Percentiles rank a stretch among this genome's conserved stretches.
Conservation (phyloP, 441 rosid species). For the Macaranga tanarius region DNA sequence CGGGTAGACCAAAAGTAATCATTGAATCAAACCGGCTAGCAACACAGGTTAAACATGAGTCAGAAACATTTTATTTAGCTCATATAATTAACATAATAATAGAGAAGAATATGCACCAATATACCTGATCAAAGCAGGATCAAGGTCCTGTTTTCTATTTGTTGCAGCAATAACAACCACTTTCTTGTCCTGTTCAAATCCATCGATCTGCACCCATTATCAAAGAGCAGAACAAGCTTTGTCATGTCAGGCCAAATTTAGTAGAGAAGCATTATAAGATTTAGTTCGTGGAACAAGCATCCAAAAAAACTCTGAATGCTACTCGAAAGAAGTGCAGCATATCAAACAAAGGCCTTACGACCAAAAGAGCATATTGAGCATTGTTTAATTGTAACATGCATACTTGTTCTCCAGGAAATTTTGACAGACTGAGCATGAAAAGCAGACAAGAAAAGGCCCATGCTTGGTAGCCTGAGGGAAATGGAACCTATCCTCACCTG, state of each 20-base stretch:
- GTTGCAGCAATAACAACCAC: slow-evolving; percentile 92
- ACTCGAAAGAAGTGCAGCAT: background rate
- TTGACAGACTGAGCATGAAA: background rate
- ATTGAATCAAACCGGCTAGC: slow-evolving; percentile 91
- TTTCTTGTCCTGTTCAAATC: slow-evolving; percentile 90
- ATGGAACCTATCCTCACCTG: slow-evolving; percentile 50
- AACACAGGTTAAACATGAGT: slow-evolving; percentile 16
- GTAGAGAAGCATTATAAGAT: background rate
- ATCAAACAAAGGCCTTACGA: background rate
- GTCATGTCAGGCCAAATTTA: background rate
- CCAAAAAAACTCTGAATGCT: background rate
- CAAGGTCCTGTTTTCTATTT: slow-evolving; percentile 92
- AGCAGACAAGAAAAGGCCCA: background rate
- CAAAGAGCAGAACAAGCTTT: slow-evolving; percentile 5
- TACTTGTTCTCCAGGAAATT: background rate
- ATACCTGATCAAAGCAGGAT: slow-evolving; percentile 87
- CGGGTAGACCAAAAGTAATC: slow-evolving; percentile 75
- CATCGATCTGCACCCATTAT: slow-evolving; percentile 64
- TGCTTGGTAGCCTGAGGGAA: background rate
- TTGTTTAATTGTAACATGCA: background rate
- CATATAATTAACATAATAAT: background rate
- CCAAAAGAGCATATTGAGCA: background rate
- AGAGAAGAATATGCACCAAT: background rate
- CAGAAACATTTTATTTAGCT: slow-evolving; percentile 15
- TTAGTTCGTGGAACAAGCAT: background rate